A percentile compares a stretch with the other conserved stretches of the same genome.
phyloP scores from a whole-genome alignment of 1,139 yeast genomes.

The Trichomonascaceae sp. region DNA sequence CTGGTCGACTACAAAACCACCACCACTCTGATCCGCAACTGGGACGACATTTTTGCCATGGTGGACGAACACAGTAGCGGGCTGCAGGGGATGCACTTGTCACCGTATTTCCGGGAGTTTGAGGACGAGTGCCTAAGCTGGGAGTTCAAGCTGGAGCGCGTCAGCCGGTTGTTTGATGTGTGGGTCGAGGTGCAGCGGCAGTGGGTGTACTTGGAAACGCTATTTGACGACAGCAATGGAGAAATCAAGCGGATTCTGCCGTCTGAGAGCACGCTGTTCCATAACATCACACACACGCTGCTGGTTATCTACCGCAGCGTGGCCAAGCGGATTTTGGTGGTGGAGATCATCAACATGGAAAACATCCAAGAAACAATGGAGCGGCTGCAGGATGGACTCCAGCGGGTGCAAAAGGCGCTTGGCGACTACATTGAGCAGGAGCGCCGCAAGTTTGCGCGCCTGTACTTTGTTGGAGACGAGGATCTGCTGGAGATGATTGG shows the following conservation, averaged over 20 bases:
- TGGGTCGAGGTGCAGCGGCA: slow-evolving; percentile 87
- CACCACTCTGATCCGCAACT: slow-evolving; percentile 48
- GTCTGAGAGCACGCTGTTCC: slow-evolving; percentile 55
- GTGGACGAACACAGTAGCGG: slow-evolving; percentile 50
- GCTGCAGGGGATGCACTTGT: slow-evolving; percentile 57
- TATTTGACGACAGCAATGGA: slow-evolving; percentile 40
- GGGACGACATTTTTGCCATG: slow-evolving; percentile 51
- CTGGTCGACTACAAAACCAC: slow-evolving; percentile 42
- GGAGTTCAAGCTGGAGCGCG: slow-evolving; percentile 41
- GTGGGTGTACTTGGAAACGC: slow-evolving; percentile 79
- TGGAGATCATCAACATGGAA: slow-evolving; percentile 45
- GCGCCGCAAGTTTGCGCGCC: slow-evolving; percentile 64
- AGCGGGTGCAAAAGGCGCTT: slow-evolving; percentile 50
- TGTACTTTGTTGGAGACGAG: slow-evolving; percentile 83
- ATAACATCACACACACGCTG: slow-evolving; percentile 50
- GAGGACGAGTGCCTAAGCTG: slow-evolving; percentile 45
- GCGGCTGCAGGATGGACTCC: slow-evolving; percentile 42
- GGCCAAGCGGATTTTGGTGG: slow-evolving; percentile 37
- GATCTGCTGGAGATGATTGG: slow-evolving; percentile 79
- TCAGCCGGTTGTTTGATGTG: slow-evolving; percentile 43
- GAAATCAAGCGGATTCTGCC: slow-evolving; percentile 58
- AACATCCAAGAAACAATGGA: slow-evolving; percentile 38
- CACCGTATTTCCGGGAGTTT: slow-evolving; percentile 49
- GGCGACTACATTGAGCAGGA: slow-evolving; percentile 73
- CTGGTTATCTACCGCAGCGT: slow-evolving; percentile 38